Base-by-base conservation (phyloP, 768 basidiomycete genomes). In the Lactifluus echinatus region DNA sequence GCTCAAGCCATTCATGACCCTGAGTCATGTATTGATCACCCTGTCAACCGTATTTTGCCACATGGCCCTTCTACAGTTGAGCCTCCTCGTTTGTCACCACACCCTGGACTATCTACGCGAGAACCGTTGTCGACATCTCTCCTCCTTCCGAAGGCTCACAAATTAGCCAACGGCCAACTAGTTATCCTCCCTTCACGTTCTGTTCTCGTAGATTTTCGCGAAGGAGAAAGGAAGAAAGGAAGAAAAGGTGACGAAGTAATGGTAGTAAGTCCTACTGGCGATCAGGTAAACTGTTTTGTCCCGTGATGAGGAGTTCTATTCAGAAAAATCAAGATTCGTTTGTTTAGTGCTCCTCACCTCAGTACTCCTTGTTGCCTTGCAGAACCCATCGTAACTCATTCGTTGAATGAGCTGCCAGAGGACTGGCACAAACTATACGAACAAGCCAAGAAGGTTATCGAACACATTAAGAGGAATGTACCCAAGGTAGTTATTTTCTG, bases 181-280 rank as follows among this genome's bases (percentile, higher is more conserved):
- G 76, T 76, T 2, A 65, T 83, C n/a, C 66, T 81, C 8, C 77
- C 77, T 8, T 80, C 79, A 2, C 70, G 64, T 45, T 72, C 76
- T 21, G 59, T 79, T n/a, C 70, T 82, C 1, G 74, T 81, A 26
- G 81, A 83, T 64, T 77, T 81, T 49, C 75, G 80, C n/a, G 78
- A 80, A 66, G 74, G 75, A 28, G 76, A 80, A 59, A 73, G 78
- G 4, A 69, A 76, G 45, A 74, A 71, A 39, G 76, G 76, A 5
- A 65, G 71, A 28, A 74, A 70, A 58, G 80, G 78, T 5, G 67
- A 73, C 12, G 72, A 79, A 60, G 77, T 81, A 11, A 63, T 81
- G 23, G 55, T 78, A 24, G 68, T 81, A 29, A 70, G 70, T 63
- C 55, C 74, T 23, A 68, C 71, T 46, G 78, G 78, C 7, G 44